Conservation (phyloP, 768 basidiomycete genomes). For the Solioccasus polychromus region DNA sequence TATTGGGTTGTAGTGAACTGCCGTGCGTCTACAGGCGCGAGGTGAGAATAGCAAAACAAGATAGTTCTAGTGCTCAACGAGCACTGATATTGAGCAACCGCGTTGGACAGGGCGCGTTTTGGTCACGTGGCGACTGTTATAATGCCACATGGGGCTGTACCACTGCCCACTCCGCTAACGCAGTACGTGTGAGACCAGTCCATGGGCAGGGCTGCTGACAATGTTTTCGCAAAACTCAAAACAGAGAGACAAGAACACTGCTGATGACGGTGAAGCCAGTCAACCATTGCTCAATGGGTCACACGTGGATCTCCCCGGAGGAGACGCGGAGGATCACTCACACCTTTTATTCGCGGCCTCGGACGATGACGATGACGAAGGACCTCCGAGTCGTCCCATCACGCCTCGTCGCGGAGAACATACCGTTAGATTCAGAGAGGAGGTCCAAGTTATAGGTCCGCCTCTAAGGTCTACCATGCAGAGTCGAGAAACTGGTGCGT, state of each 20-base stretch:
- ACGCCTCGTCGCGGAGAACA: slow-evolving; percentile 39
- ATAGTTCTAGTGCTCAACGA: slow-evolving; percentile 57
- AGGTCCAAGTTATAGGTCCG: slow-evolving; percentile 66
- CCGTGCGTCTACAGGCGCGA: slow-evolving; percentile 47
- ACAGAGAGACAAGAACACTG: slow-evolving; percentile 26
- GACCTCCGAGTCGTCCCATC: slow-evolving; percentile 31
- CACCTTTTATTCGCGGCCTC: slow-evolving; percentile 51
- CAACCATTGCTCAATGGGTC: slow-evolving; percentile 57
- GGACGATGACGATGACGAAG: slow-evolving; percentile 54
- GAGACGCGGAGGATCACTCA: slow-evolving; percentile 18
- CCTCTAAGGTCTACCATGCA: slow-evolving; percentile 67
- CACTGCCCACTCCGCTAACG: background rate
- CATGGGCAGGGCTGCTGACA: slow-evolving; percentile 18
- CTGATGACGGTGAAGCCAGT: slow-evolving; percentile 39
- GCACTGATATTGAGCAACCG: slow-evolving; percentile 54
- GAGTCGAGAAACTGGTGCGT: slow-evolving; percentile 82
- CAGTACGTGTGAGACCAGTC: slow-evolving; percentile 3
- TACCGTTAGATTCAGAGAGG: slow-evolving; percentile 63
- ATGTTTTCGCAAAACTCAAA: slow-evolving; percentile 32
- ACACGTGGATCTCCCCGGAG: slow-evolving; percentile 37
- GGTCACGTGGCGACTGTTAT: slow-evolving; percentile 21
- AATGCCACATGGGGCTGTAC: slow-evolving; percentile 7
- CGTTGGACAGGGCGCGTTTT: slow-evolving; percentile 15
- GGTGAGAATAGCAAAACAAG: slow-evolving; percentile 64
- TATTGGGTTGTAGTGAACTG: slow-evolving; percentile 53